Conservation (phyloP, 768 basidiomycete genomes). For the Nidularia pulvinata region DNA sequence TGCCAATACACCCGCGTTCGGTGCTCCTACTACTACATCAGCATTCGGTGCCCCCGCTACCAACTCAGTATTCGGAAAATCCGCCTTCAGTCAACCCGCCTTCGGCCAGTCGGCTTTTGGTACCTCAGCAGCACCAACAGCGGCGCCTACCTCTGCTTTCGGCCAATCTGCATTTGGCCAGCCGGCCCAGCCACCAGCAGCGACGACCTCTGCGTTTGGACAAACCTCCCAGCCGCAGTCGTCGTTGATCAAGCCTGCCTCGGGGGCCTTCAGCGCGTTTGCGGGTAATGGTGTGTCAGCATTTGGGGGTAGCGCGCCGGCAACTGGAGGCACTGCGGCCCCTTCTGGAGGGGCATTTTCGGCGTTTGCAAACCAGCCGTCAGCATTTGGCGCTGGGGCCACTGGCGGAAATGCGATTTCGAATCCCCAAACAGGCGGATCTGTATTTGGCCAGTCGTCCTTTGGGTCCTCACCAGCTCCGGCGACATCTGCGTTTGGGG, state of each 20-base stretch:
- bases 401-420: constrained; percentile 22
- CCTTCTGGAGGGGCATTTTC: constrained; percentile 41
- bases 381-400: constrained; percentile 34
- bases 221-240: too few relatives aligned
- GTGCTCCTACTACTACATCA: too few relatives aligned
- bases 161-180: constrained; percentile 2
- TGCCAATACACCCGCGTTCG: too few relatives aligned
- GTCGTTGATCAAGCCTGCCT: constrained; percentile 45
- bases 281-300: constrained; percentile 11
- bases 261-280: constrained; percentile 21
- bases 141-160: not conserved
- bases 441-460: constrained; percentile 23
- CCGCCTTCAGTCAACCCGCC: constrained; percentile 1
- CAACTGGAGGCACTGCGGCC: constrained; percentile 4
- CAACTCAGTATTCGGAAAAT: too few relatives aligned
- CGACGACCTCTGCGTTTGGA: constrained; percentile 22
- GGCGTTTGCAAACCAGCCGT: constrained; percentile 46
- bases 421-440: constrained; percentile 18
- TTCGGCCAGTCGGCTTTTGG: not conserved
- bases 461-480: constrained; percentile 21
- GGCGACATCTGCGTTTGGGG: constrained; percentile 4
- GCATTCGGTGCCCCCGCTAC: too few relatives aligned
- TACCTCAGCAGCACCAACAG: not conserved
- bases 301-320: constrained; percentile 18
- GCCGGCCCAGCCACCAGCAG: constrained; percentile 1